A percentile compares a stretch with the other conserved stretches of the same genome.
Evolutionary conservation across 352 stramenopile species (phyloP).

Genomic region (Phytophthora ramorum): DNA sequence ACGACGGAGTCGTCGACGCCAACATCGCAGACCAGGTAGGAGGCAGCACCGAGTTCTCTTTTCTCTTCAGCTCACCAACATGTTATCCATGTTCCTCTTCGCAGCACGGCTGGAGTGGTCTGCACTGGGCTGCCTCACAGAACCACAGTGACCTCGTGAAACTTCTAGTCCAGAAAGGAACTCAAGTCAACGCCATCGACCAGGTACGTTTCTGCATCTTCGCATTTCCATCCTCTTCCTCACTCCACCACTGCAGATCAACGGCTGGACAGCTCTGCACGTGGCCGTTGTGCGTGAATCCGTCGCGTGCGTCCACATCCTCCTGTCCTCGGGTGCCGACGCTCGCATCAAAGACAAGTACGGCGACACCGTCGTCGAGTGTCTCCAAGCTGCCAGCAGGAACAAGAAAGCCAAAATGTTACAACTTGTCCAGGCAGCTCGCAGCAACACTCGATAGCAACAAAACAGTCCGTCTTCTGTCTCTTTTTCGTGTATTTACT

Average conservation of each 20-base stretch:
- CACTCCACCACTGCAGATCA: conserved; percentile 41
- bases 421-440: conserved; percentile 35
- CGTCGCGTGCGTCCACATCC: conserved; percentile 51
- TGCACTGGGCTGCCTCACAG: conserved; percentile 83
- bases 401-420: conserved; percentile 57
- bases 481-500: conserved; percentile 39
- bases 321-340: conserved; percentile 53
- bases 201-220: conserved; percentile 36
- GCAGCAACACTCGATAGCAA: conserved; percentile 19
- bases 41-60: background rate
- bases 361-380: conserved; percentile 57
- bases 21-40: conserved; percentile 67
- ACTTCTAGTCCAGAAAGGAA: conserved; percentile 50
- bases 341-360: conserved; percentile 54
- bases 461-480: conserved; percentile 8
- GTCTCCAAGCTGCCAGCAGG: conserved; percentile 40
- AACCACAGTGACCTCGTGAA: conserved; percentile 60
- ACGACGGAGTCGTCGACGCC: conserved; percentile 48
- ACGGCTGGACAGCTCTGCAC: conserved; percentile 75
- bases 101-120: conserved; percentile 78
- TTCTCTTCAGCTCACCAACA: conserved; percentile 4
- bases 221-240: background rate
- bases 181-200: conserved; percentile 64
- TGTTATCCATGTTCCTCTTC: background rate
- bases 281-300: conserved; percentile 62